A percentile compares a stretch with the other conserved stretches of the same genome.
These are phyloP conservation scores for Symbiodinium natans DNA, from an alignment of 73 alveolate genomes.

Conservation along the genomic window DNA sequence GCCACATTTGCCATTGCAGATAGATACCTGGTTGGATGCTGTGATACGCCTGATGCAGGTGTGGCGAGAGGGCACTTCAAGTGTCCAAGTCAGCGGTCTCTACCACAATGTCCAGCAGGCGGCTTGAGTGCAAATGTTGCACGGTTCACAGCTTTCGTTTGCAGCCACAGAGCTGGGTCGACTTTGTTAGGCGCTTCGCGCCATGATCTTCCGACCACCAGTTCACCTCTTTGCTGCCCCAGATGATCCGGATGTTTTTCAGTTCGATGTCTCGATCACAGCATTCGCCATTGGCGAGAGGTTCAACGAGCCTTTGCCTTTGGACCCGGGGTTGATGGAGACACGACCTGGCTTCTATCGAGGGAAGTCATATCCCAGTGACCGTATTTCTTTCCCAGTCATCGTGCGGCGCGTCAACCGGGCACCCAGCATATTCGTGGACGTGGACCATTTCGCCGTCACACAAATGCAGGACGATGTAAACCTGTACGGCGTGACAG, in stretches of 20 bases:
- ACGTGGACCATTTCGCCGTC: conserved; percentile 43
- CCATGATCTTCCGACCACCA: conserved; percentile 47
- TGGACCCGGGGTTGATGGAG: neutral
- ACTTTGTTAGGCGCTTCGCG: neutral
- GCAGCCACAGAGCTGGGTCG: neutral
- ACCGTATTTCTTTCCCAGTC: neutral
- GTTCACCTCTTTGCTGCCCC: conserved; percentile 35
- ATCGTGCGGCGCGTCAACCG: conserved; percentile 65
- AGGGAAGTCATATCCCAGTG: conserved; percentile 24
- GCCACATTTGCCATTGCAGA: neutral
- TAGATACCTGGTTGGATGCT: neutral
- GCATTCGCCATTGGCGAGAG: conserved; percentile 54
- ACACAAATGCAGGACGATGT: conserved; percentile 62
- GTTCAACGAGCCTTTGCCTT: conserved; percentile 81
- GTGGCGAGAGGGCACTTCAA: conserved; percentile 75
- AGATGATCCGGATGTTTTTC: conserved; percentile 43
- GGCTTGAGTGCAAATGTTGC: neutral
- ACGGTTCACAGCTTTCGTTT: neutral
- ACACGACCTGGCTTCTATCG: neutral
- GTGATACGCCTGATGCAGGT: neutral
- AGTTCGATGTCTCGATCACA: conserved; percentile 33
- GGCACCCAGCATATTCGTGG: conserved; percentile 44
- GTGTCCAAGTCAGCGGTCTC: conserved; percentile 39
- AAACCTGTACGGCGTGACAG: conserved; percentile 38
- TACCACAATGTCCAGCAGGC: conserved; percentile 40